A percentile compares a stretch with the other conserved stretches of the same genome.
phyloP scores from a whole-genome alignment of 805 yeast genomes.

The Yarrowia divulgata region DNA sequence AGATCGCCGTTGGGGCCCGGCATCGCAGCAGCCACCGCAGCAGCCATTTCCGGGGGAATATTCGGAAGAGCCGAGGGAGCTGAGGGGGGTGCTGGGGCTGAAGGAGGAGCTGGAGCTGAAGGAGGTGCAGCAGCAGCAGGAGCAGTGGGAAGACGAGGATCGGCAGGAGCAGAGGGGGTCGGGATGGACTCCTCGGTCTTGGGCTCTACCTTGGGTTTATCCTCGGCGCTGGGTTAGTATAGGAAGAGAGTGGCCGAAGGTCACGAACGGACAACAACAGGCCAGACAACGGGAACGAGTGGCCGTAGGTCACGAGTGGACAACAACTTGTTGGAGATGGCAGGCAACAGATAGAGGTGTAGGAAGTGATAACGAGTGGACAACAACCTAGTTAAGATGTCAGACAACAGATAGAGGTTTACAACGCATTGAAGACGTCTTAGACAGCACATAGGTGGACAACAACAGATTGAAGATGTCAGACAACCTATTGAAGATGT shows the following conservation, averaged over 20 bases:
- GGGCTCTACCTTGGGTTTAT: conserved; percentile 41
- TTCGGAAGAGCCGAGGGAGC: too few species aligned
- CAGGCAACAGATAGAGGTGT: too few species aligned
- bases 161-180: conserved; percentile 42
- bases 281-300: too few species aligned
- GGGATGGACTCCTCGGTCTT: conserved; percentile 28
- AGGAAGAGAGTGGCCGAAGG: conserved; percentile 7
- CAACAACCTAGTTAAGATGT: background rate
- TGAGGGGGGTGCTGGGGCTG: conserved; percentile 41
- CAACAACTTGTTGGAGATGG: background rate
- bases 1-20: conserved; percentile 6
- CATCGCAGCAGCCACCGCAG: background rate
- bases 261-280: conserved; percentile 2
- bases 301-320: background rate
- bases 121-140: conserved; percentile 43
- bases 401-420: too few species aligned
- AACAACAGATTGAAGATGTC: too few species aligned
- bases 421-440: too few species aligned
- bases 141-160: conserved; percentile 34
- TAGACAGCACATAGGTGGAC: too few species aligned
- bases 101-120: conserved; percentile 41
- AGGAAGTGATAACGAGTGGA: too few species aligned
- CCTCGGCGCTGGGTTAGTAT: conserved; percentile 49
- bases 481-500: too few species aligned
- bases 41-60: background rate